Percentiles rank a stretch among this genome's conserved stretches.
phyloP scores from a whole-genome alignment of 352 stramenopile genomes.

The Pythium grandisporangium region DNA sequence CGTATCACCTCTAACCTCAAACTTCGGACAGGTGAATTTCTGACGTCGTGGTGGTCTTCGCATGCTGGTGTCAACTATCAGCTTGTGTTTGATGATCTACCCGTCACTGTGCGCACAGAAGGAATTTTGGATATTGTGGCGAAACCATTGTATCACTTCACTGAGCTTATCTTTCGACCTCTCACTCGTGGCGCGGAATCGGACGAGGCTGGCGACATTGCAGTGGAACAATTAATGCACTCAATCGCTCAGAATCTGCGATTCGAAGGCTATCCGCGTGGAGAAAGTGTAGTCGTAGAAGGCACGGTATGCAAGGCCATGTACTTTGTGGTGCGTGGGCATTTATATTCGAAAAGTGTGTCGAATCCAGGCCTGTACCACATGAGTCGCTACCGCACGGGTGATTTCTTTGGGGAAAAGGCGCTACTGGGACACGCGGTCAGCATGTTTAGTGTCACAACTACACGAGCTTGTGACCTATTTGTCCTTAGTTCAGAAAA shows the following conservation, averaged over 20 bases:
- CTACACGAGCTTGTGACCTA: constrained; percentile 43
- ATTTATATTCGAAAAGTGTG: constrained; percentile 36
- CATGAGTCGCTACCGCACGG: constrained; percentile 26
- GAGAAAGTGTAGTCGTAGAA: constrained; percentile 46
- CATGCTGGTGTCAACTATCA: constrained; percentile 51
- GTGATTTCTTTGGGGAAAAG: constrained; percentile 49
- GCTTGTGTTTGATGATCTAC: constrained; percentile 38
- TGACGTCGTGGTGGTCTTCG: constrained; percentile 50
- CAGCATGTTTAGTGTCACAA: constrained; percentile 40
- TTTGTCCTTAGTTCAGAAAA: constrained; percentile 44
- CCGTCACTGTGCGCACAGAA: constrained; percentile 36
- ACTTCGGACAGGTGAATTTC: constrained; percentile 25
- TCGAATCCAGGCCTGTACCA: constrained; percentile 42
- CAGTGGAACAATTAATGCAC: constrained; percentile 17
- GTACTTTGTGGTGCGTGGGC: constrained; percentile 59
- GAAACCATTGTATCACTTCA: constrained; percentile 32
- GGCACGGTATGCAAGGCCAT: constrained; percentile 48
- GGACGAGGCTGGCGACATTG: constrained; percentile 3
- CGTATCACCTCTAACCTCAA: constrained; percentile 29
- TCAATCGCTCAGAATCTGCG: constrained; percentile 34
- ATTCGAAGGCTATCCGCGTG: constrained; percentile 58
- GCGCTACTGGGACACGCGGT: constrained; percentile 44
- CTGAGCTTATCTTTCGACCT: constrained; percentile 27
- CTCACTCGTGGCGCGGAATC: constrained; percentile 6
- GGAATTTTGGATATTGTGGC: constrained; percentile 29